Percentiles rank a stretch among this genome's conserved stretches.
phyloP scores from a whole-genome alignment of 2,329 filamentous ascomycete species.

The Scedosporium boydii region DNA sequence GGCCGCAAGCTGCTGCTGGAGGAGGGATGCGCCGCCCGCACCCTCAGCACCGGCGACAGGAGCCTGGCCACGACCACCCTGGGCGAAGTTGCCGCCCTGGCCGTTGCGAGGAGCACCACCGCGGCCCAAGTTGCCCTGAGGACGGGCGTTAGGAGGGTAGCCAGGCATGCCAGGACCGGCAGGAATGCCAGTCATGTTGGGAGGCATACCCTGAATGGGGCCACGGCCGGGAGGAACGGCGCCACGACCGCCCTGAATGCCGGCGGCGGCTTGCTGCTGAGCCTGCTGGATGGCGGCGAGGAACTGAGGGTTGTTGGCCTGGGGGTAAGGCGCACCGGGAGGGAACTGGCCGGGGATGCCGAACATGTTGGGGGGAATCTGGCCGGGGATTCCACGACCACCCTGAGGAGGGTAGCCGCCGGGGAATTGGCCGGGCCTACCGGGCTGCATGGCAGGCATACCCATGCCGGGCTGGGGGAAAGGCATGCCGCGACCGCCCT shows the following conservation, averaged over 20 bases:
- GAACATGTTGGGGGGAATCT: constrained; percentile 82
- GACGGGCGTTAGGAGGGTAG: constrained; percentile 46
- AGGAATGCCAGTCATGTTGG: constrained; percentile 42
- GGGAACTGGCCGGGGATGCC: constrained; percentile 72
- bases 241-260: constrained; percentile 51
- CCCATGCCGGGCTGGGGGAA: constrained; percentile 57
- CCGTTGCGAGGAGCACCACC: constrained; percentile 32
- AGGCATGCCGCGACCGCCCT: constrained; percentile 55
- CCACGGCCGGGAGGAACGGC: constrained; percentile 58
- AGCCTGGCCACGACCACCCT: constrained; percentile 36
- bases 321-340: constrained; percentile 63
- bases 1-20: constrained; percentile 50
- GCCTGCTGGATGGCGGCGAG: constrained; percentile 77
- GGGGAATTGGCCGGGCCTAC: constrained; percentile 79
- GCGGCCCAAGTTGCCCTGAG: constrained; percentile 40
- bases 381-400: constrained; percentile 79
- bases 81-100: constrained; percentile 29
- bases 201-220: constrained; percentile 66
- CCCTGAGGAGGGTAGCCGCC: constrained; percentile 75
- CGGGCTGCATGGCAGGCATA: constrained; percentile 65
- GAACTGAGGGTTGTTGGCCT: constrained; percentile 71
- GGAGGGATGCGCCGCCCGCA: constrained; percentile 22
- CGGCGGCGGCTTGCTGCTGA: constrained; percentile 38
- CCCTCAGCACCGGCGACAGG: constrained; percentile 12
- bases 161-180: constrained; percentile 44